A percentile compares a stretch with the other conserved stretches of the same genome.
phyloP scores from a whole-genome alignment of 768 basidiomycete species.

The Suillus sp. region DNA sequence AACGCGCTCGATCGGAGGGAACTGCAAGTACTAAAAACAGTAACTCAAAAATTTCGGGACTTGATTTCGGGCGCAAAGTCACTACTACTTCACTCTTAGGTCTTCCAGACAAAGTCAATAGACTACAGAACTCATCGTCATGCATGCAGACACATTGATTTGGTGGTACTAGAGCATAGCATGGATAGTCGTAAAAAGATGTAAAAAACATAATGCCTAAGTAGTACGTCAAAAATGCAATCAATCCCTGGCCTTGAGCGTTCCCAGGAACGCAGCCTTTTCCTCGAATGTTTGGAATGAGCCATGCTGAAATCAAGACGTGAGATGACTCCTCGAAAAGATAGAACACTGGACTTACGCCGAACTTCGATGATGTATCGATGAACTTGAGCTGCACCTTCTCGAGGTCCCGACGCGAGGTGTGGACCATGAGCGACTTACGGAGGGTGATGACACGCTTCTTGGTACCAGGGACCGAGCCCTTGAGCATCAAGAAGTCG shows the following conservation, averaged over 20 bases:
- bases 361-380: constrained; percentile 97
- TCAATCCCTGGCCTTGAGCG: constrained; percentile 84
- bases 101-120: background rate
- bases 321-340: background rate
- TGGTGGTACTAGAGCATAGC: constrained; percentile 41
- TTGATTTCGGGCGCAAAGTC: no score
- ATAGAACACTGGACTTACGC: constrained; percentile 55
- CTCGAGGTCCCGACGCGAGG: constrained; percentile 94
- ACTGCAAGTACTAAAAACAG: background rate
- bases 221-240: constrained; percentile 41
- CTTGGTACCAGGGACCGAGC: constrained; percentile 92
- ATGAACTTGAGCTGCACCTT: constrained; percentile 98
- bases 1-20: background rate
- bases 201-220: constrained; percentile 40
- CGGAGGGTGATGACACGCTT: constrained; percentile 98
- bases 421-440: constrained; percentile 96
- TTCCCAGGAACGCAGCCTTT: constrained; percentile 92
- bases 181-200: constrained; percentile 37
- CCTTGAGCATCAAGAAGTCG: constrained; percentile 97
- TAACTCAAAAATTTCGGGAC: constrained; percentile 8
- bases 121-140: background rate
- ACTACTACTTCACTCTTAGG: no score
- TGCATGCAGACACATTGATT: constrained; percentile 27
- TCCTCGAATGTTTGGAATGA: constrained; percentile 97
- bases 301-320: constrained; percentile 64